Base-by-base conservation (phyloP, 306 rosid species). In the Morella rubra region DNA sequence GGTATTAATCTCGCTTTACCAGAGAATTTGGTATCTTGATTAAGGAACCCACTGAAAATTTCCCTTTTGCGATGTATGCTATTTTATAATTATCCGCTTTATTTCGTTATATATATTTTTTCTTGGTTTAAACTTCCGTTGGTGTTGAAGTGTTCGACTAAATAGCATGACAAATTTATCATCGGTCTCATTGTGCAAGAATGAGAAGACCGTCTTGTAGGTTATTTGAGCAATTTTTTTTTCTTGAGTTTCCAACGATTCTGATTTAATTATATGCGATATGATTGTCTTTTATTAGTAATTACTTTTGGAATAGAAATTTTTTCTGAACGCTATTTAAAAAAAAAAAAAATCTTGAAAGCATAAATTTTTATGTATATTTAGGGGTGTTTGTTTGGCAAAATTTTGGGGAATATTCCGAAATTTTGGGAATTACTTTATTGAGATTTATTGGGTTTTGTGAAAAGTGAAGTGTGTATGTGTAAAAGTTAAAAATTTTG, bases 1-100 rank as follows among this genome's bases (percentile, higher is more conserved):
- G 93, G 97, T 87, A 84, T 58, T 58, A 2, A 42, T 71, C 53
- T 65, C 8, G 4, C 14, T 18, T 16, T 12, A 18, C 16, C 14
- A 42, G 58, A 73, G 77, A 15, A 61, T 32, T 20, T 7, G 45
- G 68, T 61, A 61, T 61, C n/a, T 32, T 37, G 15, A 61, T 61
- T 61, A 5, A 61, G 24, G 19, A 40, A 5, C 8, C 20, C 4
- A 15, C 52, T 5, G 47, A 22, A 45, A 53, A 47, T 74, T 60
- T 47, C 42, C 24, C 68, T 71, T 42, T 77, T 32, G 37, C 37
- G 37, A 32, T 32, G 15, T 81, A 68, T 79, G 53, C 10, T 32
- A 32, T 40, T 61, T 61, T 7, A 7, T 56, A 7, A 6, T 37
- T 62, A 2, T 40, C 10, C 15, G 5, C 18, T 16, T 9, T 64